Evolutionary conservation across 139 green algal species (phyloP), one percentile per base, ranked within the genome.

Genomic region (Spirogloea muscicola): DNA sequence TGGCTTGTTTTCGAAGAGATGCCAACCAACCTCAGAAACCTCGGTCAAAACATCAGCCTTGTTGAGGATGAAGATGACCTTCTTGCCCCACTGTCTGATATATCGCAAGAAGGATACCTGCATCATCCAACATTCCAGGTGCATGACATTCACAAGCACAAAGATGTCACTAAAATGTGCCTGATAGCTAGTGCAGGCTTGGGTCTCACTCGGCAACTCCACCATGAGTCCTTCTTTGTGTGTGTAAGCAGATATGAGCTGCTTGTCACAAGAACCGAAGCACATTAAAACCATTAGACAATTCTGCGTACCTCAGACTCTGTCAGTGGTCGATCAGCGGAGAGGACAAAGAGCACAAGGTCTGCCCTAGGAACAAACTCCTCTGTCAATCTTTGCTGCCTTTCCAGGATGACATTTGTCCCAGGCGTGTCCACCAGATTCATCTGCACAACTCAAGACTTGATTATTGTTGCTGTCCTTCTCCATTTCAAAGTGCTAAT

Each of bases 61-160:
- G 87, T 98, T 98, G 27, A 98, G 80, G 39, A 96, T 86, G 72
- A 98, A 98, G 4, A 98, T 86, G 3, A 98, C 91, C 81, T 97
- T 97, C 84, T 98, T 98, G 51, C 91, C 90, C 94, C 94, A 99
- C 36, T 83, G 57, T 6, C 67, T 52, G 65, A 88, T 88, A 77
- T 87, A 88, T 5, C 51, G 68, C 29, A 88, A 55, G 61, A 88
- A 88, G 7, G 66, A 78, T 13, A 81, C 74, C 74, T 81, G 73
- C 7, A n/a, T n/a, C n/a, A n/a, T n/a, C n/a, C n/a, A n/a, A n/a
- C n/a, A n/a, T n/a, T n/a, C n/a, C n/a, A n/a, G n/a, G n/a, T n/a
- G n/a, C n/a, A n/a, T n/a, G n/a, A n/a, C n/a, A n/a, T n/a, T n/a
- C n/a, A n/a, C n/a, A n/a, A n/a, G n/a, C n/a, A n/a, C n/a, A n/a